Evolutionary conservation across 495 filamentous ascomycete species (phyloP), one percentile per base, ranked within the genome.

Genomic region (Parmelia sp.): DNA sequence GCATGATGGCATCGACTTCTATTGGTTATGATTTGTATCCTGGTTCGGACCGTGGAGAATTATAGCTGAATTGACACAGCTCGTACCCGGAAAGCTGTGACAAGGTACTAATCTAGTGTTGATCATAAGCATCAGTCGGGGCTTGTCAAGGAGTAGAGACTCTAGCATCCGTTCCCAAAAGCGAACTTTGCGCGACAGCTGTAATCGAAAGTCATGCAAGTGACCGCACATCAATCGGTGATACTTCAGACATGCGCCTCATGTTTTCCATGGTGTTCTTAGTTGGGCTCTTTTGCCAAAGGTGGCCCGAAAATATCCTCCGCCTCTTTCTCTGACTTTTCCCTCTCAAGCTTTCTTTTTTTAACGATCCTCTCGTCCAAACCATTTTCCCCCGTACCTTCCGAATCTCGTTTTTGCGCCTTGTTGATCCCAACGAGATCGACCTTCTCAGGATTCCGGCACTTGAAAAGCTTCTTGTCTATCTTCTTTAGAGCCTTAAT

Each of bases 391-490:
- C 27, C 29, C 21, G 23, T 63, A 33, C n/a, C 61, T 57, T 36
- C 29, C 15, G 29, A 55, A 33, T 74, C 76, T n/a, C 80, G 73
- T 66, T 82, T 82, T 69, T 77, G 75, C 0, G 73, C 77, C 44
- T 70, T 72, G 58, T 71, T 72, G 9, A 71, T 69, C 29, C 65
- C 70, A 5, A 75, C 73, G 0, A 80, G 44, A 57, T 81, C 77
- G 1, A 74, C 70, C 65, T 83, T 83, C 25, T 84, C 79, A 1
- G 90, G 90, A 68, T 95, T 90, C 62, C 86, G 83, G 72, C 91
- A 96, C 63, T 86, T 86, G 49, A 83, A 84, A 19, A 95, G 77
- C 74, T 94, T 95, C 75, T 87, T 90, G 44, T 82, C 82, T 39
- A 86, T 84, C 29, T 76, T 75, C 27, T 78, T 81, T 14, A 93